phyloP scores from a whole-genome alignment of 805 yeast genomes.

The Starmerella apis region DNA sequence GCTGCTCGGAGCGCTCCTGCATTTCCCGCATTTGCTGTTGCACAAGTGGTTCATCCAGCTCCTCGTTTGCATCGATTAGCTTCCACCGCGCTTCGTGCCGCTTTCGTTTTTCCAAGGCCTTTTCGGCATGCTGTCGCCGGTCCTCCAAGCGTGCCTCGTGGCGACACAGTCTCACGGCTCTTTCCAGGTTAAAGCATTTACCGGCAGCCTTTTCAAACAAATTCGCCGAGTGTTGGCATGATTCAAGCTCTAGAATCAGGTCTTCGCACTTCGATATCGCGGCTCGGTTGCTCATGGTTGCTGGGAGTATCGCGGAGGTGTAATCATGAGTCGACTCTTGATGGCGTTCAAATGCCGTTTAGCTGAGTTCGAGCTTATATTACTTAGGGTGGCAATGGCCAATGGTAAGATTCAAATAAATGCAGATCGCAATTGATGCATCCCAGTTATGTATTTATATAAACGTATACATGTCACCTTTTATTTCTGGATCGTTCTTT shows the following conservation, averaged over 20 bases:
- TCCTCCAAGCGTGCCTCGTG: conserved; percentile 66
- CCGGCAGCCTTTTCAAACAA: conserved; percentile 66
- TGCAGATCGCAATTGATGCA: too few relatives aligned
- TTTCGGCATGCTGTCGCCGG: conserved; percentile 38
- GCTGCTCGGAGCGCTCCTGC: conserved; percentile 1
- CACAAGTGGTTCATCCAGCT: conserved; percentile 42
- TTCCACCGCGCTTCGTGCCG: conserved; percentile 48
- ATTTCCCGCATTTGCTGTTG: not conserved
- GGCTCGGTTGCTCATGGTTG: conserved; percentile 25
- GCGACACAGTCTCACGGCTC: conserved; percentile 66
- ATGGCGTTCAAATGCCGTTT: not conserved
- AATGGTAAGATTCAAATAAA: too few relatives aligned
- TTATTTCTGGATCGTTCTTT: too few relatives aligned
- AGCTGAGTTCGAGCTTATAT: not conserved
- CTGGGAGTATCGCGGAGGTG: conserved; percentile 2
- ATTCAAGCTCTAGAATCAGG: conserved; percentile 75
- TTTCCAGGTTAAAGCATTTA: conserved; percentile 72
- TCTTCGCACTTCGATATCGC: conserved; percentile 51
- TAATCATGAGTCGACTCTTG: not conserved
- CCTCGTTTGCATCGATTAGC: conserved; percentile 48
- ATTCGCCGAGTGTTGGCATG: conserved; percentile 62
- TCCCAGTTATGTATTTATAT: too few relatives aligned
- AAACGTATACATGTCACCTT: too few relatives aligned
- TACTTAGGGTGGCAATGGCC: too few relatives aligned
- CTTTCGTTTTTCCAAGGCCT: conserved; percentile 48